A percentile compares a stretch with the other conserved stretches of the same genome.
Conservation (phyloP, 306 rosid genomes). For the Alnus glutinosa region DNA sequence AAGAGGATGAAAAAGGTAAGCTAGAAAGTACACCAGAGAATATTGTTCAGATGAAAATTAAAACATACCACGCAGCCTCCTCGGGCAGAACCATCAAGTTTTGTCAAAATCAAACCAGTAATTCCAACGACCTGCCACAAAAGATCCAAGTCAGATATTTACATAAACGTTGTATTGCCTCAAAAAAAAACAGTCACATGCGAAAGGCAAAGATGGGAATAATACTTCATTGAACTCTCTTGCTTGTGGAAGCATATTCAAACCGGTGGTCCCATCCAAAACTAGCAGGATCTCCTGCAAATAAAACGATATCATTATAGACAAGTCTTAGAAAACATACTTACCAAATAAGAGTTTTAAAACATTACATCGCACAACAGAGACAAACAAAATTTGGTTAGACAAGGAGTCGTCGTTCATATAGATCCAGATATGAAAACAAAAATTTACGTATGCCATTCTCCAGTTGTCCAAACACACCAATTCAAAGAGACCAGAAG, state of each 20-base stretch:
- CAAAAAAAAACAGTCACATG: background rate
- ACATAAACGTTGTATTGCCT: background rate
- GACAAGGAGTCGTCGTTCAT: background rate
- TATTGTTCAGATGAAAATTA: constrained; percentile 21
- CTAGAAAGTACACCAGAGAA: background rate
- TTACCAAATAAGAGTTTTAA: background rate
- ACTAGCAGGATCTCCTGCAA: constrained; percentile 92
- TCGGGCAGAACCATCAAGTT: constrained; percentile 95
- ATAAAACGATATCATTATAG: constrained; percentile 5
- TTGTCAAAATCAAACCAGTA: constrained; percentile 89
- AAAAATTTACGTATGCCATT: background rate
- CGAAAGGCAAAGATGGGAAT: constrained; percentile 19
- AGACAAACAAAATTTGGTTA: background rate
- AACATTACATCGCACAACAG: background rate
- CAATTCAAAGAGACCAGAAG: background rate
- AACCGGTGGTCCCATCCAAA: constrained; percentile 96
- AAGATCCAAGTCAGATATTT: constrained; percentile 26
- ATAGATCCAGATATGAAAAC: background rate
- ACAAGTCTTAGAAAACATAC: background rate
- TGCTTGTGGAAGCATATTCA: constrained; percentile 98
- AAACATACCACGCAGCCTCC: constrained; percentile 96
- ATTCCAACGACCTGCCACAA: constrained; percentile 76
- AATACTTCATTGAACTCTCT: constrained; percentile 92
- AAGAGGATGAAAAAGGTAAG: background rate
- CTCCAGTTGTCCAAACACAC: background rate